phyloP scores from a whole-genome alignment of 306 rosid genomes.

The Cicer cuneatum region DNA sequence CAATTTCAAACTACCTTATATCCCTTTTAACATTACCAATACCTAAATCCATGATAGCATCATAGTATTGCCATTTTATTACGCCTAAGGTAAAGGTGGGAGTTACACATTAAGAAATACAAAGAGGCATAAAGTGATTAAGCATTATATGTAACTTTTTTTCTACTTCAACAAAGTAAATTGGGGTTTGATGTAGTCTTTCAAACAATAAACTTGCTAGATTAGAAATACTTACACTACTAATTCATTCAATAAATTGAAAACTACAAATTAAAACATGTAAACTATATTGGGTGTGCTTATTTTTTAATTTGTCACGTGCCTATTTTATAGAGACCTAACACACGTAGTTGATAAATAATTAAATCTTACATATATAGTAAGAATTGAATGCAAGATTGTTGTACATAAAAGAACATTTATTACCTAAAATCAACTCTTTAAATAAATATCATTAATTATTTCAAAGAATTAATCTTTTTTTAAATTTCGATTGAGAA shows the following conservation, averaged over 20 bases:
- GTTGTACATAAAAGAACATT: too few species aligned
- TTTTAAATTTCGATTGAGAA: too few species aligned
- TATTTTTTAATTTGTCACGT: constrained; percentile 4
- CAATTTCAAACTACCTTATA: constrained; percentile 17
- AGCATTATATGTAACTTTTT: neutral
- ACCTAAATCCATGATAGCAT: constrained; percentile 26
- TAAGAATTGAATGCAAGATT: too few species aligned
- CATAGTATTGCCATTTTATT: neutral
- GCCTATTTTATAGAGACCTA: neutral
- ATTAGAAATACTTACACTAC: constrained; percentile 9
- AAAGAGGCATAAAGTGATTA: neutral
- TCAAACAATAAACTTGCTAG: neutral
- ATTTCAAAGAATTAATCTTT: neutral
- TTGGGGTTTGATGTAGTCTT: constrained; percentile 10
- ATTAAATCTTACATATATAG: neutral
- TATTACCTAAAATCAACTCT: neutral
- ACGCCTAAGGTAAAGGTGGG: neutral
- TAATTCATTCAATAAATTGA: neutral
- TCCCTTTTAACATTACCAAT: constrained; percentile 11
- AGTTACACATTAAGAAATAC: constrained; percentile 18
- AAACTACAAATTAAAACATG: neutral
- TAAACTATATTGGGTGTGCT: neutral
- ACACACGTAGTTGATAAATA: neutral
- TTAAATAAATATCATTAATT: neutral
- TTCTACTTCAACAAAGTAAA: neutral